These are phyloP conservation scores for Dalechampia spathulata DNA, from an alignment of 441 rosid species.

Conservation along the genomic window DNA sequence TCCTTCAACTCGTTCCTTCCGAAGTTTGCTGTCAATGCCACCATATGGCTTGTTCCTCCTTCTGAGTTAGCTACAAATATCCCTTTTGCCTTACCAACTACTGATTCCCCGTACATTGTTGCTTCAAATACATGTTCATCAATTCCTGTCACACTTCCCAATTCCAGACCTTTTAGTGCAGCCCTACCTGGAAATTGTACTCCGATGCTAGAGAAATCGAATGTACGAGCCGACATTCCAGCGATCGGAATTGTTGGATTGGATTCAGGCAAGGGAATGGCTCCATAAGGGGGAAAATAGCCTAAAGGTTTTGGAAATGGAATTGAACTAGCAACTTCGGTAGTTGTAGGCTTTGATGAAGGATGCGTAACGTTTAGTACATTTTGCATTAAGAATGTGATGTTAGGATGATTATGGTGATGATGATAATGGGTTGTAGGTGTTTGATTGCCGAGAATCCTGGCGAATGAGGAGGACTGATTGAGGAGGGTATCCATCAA, in stretches of 20 bases:
- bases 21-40: conserved; percentile 40
- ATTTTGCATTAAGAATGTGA: conserved; percentile 46
- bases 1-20: conserved; percentile 15
- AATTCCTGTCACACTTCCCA: conserved; percentile 28
- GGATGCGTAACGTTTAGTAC: conserved; percentile 26
- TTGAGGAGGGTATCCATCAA: conserved; percentile 9
- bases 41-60: conserved; percentile 34
- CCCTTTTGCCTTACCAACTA: conserved; percentile 48
- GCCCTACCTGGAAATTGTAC: conserved; percentile 34
- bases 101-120: conserved; percentile 13
- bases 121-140: conserved; percentile 31
- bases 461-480: conserved; percentile 23
- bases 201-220: conserved; percentile 22
- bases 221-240: conserved; percentile 17
- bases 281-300: conserved; percentile 38
- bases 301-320: conserved; percentile 52
- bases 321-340: conserved; percentile 22
- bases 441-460: conserved; percentile 28
- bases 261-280: conserved; percentile 40
- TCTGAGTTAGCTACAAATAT: conserved; percentile 39
- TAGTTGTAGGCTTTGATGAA: conserved; percentile 19
- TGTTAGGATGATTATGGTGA: conserved; percentile 13
- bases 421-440: conserved; percentile 13
- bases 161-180: conserved; percentile 38
- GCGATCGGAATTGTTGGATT: conserved; percentile 8